These are phyloP conservation scores for Caulochytrium protostelioides DNA, from an alignment of 371 early-diverging fungal genomes.

Conservation along the genomic window DNA sequence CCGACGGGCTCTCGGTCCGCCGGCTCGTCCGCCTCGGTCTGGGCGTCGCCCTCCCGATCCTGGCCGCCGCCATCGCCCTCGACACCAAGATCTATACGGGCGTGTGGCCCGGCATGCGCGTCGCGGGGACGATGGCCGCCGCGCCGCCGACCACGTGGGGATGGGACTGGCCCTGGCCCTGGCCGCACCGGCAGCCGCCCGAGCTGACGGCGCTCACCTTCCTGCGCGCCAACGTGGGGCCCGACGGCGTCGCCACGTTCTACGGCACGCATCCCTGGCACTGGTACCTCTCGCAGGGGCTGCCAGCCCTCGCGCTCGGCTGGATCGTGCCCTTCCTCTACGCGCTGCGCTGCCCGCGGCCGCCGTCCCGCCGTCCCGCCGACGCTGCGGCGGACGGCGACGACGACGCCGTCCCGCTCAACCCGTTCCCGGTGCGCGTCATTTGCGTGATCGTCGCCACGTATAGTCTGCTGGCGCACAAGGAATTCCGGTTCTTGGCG, in stretches of 20 bases:
- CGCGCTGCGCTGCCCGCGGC: no score
- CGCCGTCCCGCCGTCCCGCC: no score
- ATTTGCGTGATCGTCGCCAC: slow-evolving; percentile 31
- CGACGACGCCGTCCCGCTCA: no score
- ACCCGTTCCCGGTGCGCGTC: no score
- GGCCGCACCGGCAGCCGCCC: slow-evolving; percentile 46
- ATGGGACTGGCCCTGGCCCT: slow-evolving; percentile 36
- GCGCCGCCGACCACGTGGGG: slow-evolving; percentile 29
- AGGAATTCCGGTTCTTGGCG: slow-evolving; percentile 79
- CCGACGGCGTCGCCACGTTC: slow-evolving; percentile 44
- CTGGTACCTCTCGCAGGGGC: slow-evolving; percentile 64
- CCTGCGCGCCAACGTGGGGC: no score
- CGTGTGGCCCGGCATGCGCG: background rate
- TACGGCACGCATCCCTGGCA: slow-evolving; percentile 76
- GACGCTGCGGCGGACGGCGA: no score
- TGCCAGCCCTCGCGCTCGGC: slow-evolving; percentile 53
- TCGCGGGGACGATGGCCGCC: slow-evolving; percentile 1
- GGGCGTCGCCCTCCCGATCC: background rate
- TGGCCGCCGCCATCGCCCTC: background rate
- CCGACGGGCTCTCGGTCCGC: background rate
- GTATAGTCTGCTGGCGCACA: slow-evolving; percentile 62
- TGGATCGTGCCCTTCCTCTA: no score
- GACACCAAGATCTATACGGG: background rate
- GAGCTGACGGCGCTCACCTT: slow-evolving; percentile 65
- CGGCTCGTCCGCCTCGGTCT: slow-evolving; percentile 4